A percentile compares a stretch with the other conserved stretches of the same genome.
Evolutionary conservation across 2,329 filamentous ascomycete species (phyloP).

Genomic region (Penicillium sp.): DNA sequence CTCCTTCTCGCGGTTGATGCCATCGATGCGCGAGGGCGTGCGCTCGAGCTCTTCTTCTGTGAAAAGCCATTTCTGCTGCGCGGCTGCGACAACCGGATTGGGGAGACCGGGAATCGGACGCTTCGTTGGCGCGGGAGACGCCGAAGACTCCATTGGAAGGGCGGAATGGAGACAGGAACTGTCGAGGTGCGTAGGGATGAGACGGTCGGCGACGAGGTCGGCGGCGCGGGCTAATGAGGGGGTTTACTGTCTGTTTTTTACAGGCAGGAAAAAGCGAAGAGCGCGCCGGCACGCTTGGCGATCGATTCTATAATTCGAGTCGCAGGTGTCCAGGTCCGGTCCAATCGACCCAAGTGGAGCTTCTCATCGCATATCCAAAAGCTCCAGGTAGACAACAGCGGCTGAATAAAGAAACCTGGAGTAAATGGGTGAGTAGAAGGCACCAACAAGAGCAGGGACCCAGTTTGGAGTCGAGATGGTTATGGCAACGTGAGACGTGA

Average conservation of each 20-base stretch:
- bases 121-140: conserved; percentile 23
- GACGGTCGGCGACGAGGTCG: background rate
- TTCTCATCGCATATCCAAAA: conserved; percentile 9
- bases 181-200: background rate
- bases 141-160: conserved; percentile 29
- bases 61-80: conserved; percentile 82
- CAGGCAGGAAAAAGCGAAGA: background rate
- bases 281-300: conserved; percentile 22
- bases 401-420: background rate
- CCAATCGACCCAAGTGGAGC: conserved; percentile 9
- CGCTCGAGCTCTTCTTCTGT: conserved; percentile 76
- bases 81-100: conserved; percentile 52
- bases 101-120: conserved; percentile 38
- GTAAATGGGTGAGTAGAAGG: background rate
- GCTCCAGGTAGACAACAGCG: background rate
- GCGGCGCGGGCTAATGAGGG: background rate
- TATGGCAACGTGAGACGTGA: background rate
- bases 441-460: background rate
- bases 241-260: background rate
- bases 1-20: conserved; percentile 74
- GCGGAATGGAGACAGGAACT: background rate
- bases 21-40: conserved; percentile 81
- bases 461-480: background rate
- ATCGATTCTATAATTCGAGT: conserved; percentile 8
- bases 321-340: conserved; percentile 7